Evolutionary conservation across 2,329 filamentous ascomycete genomes (phyloP), one percentile per base, ranked within the genome.

Genomic region (Colletotrichum eleusines): DNA sequence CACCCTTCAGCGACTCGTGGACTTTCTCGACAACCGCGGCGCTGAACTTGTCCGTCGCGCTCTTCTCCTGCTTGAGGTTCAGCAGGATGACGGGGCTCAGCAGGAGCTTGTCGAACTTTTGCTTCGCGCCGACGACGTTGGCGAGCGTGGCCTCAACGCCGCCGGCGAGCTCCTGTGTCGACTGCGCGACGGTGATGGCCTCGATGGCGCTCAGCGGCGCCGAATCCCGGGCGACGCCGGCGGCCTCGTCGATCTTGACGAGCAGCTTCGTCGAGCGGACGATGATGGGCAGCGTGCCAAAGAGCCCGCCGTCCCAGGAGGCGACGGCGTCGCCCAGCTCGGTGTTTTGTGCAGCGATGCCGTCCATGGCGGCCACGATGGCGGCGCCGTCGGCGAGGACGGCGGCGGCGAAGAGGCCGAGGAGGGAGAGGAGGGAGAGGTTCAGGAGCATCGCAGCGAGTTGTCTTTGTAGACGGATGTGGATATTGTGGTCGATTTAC

Each of bases 101-200:
- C 1, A 84, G 63, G 7, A 85, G 74, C 48, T 76, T 76, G 73
- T 85, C 81, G 68, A 87, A 87, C 72, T 84, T 82, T 26, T 76
- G 78, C 76, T 85, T 84, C 35, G 79, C 75, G 14, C 68, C 74
- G 69, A 84, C 77, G 28, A 86, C 75, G n/a, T 77, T 77, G 9
- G 75, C 73, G 38, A 85, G 77, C 5, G 82, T 81, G 40, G 73
- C 63, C 73, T 83, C 80, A 71, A 85, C 82, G n/a, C 76, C 75
- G 14, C 55, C 64, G 54, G 79, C 77, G 33, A 86, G 79, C 9
- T 76, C 72, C 3, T 73, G 66, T 6, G 83, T 81, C 3, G 81
- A 78, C 23, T 73, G 62, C 66, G 81, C 83, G 7, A 86, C 79
- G 51, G 75, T 75, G 33, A 84, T 57, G 8, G 83, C 78, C 73